Evolutionary conservation across 306 rosid species (phyloP).

Genomic region (Dalbergia oliveri): DNA sequence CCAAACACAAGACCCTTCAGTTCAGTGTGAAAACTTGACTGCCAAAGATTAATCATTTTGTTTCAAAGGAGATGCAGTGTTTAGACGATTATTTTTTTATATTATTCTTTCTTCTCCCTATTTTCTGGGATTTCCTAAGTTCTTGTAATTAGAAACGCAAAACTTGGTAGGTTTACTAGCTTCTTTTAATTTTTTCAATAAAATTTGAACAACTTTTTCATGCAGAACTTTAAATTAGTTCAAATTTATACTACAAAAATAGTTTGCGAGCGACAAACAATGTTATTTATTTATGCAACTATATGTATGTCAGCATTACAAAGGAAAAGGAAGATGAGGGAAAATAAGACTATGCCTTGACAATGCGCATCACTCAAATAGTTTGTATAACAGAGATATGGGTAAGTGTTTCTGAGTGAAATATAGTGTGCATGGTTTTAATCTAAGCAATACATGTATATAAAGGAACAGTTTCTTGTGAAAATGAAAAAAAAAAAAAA

Average conservation of each 20-base stretch:
- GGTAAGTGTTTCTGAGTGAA: too few relatives aligned
- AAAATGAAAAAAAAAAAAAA: too few relatives aligned
- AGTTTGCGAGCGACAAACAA: not conserved
- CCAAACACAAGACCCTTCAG: not conserved
- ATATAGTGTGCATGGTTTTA: too few relatives aligned
- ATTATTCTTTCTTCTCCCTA: too few relatives aligned
- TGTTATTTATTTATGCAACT: not conserved
- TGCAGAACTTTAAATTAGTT: not conserved
- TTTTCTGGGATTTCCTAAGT: not conserved
- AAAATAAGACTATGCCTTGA: too few relatives aligned
- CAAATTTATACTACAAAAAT: not conserved
- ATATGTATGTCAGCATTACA: not conserved
- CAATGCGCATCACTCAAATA: too few relatives aligned
- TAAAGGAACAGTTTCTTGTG: too few relatives aligned
- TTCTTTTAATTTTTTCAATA: not conserved
- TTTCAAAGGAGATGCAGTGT: not conserved
- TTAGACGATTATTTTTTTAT: not conserved
- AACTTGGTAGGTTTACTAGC: not conserved
- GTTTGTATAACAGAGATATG: too few relatives aligned
- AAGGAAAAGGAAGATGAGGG: too few relatives aligned
- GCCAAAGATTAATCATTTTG: not conserved
- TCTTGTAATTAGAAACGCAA: not conserved
- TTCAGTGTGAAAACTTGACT: slow-evolving; percentile 28
- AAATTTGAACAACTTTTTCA: too few relatives aligned
- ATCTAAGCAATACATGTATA: too few relatives aligned